Percentiles rank a stretch among this genome's conserved stretches.
Conservation (phyloP, 768 basidiomycete species). For the Solioccasus polychromus region DNA sequence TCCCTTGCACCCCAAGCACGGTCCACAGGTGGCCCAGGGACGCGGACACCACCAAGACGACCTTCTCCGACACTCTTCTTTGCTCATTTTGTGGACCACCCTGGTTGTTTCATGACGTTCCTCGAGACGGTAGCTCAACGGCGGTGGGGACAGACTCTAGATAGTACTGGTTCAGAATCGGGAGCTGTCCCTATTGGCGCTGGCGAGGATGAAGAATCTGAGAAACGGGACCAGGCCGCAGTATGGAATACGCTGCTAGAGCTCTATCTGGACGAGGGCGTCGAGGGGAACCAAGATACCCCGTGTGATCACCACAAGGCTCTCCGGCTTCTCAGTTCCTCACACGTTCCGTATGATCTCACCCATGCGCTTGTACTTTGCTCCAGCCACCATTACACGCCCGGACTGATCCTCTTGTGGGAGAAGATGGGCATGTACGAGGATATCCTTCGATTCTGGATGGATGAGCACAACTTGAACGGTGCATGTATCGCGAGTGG, state of each 20-base stretch:
- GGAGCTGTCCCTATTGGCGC: slow-evolving; percentile 10
- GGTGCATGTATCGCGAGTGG: slow-evolving; percentile 4
- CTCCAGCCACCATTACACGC: slow-evolving; percentile 76
- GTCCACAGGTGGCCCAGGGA: slow-evolving; percentile 7
- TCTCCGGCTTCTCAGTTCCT: slow-evolving; percentile 61
- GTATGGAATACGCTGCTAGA: slow-evolving; percentile 97
- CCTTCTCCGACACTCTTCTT: slow-evolving; percentile 89
- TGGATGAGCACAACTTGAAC: slow-evolving; percentile 54
- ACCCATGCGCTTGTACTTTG: slow-evolving; percentile 95
- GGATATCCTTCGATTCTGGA: slow-evolving; percentile 91
- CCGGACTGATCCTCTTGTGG: slow-evolving; percentile 87
- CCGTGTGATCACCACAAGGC: slow-evolving; percentile 52
- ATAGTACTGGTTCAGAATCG: slow-evolving; percentile 26
- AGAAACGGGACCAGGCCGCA: slow-evolving; percentile 69
- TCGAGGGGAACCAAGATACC: slow-evolving; percentile 20
- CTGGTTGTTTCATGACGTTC: slow-evolving; percentile 78
- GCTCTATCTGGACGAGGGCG: slow-evolving; percentile 66
- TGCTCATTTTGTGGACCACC: slow-evolving; percentile 91
- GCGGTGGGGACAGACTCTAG: slow-evolving; percentile 77
- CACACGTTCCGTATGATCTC: slow-evolving; percentile 71
- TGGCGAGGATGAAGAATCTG: slow-evolving; percentile 44
- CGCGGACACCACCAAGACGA: slow-evolving; percentile 41
- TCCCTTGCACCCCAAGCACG: slow-evolving; percentile 6
- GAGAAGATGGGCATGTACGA: slow-evolving; percentile 96
- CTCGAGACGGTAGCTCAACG: slow-evolving; percentile 80